Evolutionary conservation across 2,329 filamentous ascomycete genomes (phyloP).

Genomic region (Blastomyces silverae): DNA sequence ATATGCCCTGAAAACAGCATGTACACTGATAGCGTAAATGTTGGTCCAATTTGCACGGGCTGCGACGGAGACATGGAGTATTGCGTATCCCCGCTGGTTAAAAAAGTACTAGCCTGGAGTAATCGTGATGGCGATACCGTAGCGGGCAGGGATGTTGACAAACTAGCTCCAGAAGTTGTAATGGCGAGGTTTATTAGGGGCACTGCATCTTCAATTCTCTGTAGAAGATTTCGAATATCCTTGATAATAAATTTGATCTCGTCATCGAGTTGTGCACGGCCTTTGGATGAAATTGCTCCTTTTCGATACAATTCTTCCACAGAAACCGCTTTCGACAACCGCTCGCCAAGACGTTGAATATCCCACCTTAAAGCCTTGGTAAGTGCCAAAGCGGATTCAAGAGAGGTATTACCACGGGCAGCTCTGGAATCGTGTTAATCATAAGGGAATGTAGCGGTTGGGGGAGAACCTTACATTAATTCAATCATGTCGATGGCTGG

Average conservation of each 20-base stretch:
- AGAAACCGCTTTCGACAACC: conserved; percentile 60
- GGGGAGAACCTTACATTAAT: conserved; percentile 57
- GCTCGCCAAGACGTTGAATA: conserved; percentile 70
- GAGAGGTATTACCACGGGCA: conserved; percentile 66
- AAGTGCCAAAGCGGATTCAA: conserved; percentile 77
- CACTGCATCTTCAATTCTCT: conserved; percentile 80
- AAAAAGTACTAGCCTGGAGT: conserved; percentile 83
- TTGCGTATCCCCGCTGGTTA: conserved; percentile 78
- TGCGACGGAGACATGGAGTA: conserved; percentile 60
- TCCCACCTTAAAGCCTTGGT: conserved; percentile 78
- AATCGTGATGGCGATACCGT: conserved; percentile 85
- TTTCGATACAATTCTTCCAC: conserved; percentile 47
- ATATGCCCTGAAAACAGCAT: conserved; percentile 87
- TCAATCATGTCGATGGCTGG: conserved; percentile 90
- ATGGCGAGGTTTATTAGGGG: conserved; percentile 90
- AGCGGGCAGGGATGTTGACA: conserved; percentile 70
- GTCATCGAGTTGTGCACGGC: conserved; percentile 51
- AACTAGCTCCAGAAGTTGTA: conserved; percentile 80
- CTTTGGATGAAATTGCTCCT: conserved; percentile 34
- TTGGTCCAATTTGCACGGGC: conserved; percentile 75
- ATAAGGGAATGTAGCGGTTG: neutral
- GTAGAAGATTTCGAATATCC: conserved; percentile 68
- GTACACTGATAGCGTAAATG: conserved; percentile 81
- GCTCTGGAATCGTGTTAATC: conserved; percentile 40
- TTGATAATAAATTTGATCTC: conserved; percentile 64